Percentiles rank a stretch among this genome's conserved stretches.
Evolutionary conservation across 805 yeast species (phyloP).

Genomic region (Wickerhamiella domercqiae): DNA sequence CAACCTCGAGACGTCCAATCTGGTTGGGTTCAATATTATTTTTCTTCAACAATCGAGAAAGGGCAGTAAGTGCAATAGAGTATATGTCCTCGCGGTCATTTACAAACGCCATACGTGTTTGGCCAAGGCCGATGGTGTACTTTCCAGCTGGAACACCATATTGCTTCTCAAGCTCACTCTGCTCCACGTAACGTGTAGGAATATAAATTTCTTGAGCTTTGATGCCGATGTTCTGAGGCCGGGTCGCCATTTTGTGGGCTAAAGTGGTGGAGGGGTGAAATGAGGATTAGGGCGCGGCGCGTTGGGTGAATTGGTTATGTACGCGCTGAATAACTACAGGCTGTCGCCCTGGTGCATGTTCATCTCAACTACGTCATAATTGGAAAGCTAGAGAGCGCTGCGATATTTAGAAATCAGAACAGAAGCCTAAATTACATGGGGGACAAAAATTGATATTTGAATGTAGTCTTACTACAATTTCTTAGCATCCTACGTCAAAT

Average conservation of each 20-base stretch:
- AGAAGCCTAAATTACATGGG: no score
- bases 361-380: no score
- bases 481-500: no score
- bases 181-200: constrained; percentile 70
- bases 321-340: no score
- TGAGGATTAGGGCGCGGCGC: no score
- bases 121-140: constrained; percentile 97
- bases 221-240: constrained; percentile 82
- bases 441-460: no score
- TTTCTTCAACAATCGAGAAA: constrained; percentile 59
- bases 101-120: constrained; percentile 94
- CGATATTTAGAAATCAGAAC: no score
- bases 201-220: constrained; percentile 89
- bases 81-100: constrained; percentile 95
- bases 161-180: constrained; percentile 67
- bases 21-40: constrained; percentile 65
- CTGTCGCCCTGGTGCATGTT: no score
- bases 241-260: constrained; percentile 14
- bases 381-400: no score
- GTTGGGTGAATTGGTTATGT: no score
- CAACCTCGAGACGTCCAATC: constrained; percentile 91
- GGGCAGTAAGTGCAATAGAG: constrained; percentile 84
- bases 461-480: no score
- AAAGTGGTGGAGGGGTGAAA: no score
- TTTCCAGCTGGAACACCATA: constrained; percentile 88